Base-by-base conservation (phyloP, 2,329 filamentous ascomycete species). In the Ophiocordyceps camponoti-floridani region DNA sequence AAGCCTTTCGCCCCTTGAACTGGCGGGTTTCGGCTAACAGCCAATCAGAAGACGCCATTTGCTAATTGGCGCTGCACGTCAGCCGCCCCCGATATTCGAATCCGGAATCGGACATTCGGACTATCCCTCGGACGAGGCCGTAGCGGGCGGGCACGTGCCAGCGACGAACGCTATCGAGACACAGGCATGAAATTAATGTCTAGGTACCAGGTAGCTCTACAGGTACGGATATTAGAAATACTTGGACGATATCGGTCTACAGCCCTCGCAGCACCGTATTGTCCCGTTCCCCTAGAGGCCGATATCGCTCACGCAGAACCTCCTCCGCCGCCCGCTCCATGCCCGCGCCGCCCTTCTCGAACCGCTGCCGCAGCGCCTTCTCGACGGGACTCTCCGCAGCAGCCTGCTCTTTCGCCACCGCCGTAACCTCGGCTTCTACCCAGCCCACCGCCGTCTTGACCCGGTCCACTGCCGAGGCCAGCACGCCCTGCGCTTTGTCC, bases 281-380 rank as follows among this genome's bases (percentile, higher is more conserved):
- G 16, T 38, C 35, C 35, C 35, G 35, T 5, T 38, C 35, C 35
- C 16, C 35, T 9, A 38, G 16, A 10, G 35, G 35, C 35, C 14
- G 35, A 38, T 38, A 38, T 8, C 35, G 35, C 40, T 26, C 26
- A 13, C 40, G 40, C 40, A 41, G 19, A 19, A 41, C 19, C 40
- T 41, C 40, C 40, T 26, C 40, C 19, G 16, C 26, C 26, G 26
- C 26, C 26, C 40, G 11, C 40, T 26, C 40, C 40, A 28, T 41
- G 19, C 26, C 40, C 11, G 14, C 40, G 5, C 19, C 40, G 6
- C 19, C 27, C 26, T 62, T 65, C 56, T 69, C 62, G 50, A 68
- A 78, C 43, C 74, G 63, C 58, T 76, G 62, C 46, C 65, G 60
- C 47, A 72, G 59, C 10, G 72, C 72, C 56, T 59, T 65, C 53